Evolutionary conservation across 1,284 basidiomycete genomes (phyloP), one percentile per base, ranked within the genome.

Genomic region (Vanrija pseudolonga): DNA sequence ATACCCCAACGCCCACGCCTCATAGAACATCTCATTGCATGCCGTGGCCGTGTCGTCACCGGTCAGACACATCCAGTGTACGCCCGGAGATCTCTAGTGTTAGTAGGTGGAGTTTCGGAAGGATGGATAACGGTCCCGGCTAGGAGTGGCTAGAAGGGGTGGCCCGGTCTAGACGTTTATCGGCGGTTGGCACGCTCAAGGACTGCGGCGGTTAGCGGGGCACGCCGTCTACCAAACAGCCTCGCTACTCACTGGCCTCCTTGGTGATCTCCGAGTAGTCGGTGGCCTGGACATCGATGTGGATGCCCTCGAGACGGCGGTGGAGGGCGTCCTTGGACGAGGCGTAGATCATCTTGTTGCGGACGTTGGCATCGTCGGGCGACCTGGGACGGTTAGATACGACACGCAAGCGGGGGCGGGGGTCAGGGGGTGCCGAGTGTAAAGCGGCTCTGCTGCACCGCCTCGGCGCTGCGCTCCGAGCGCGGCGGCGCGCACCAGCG

Each of bases 261-360:
- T 85, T 81, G 43, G 84, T 81, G 61, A 96, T 83, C 74, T 97
- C 94, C 64, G 80, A 80, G 59, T 69, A 78, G 59, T 93, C 92
- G 51, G 90, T 96, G 55, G 84, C 94, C 78, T 98, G 94, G 63
- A 98, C 84, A 76, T 97, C 61, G 81, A 71, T 68, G 61, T 68
- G 64, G 62, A 75, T 71, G 55, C 71, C 74, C 50, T 73, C 74
- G 60, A 96, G 82, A 44, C 82, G 73, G 60, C 83, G 84, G 72
- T 85, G 84, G 56, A 98, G 78, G 12, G 87, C 89, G 42, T 94
- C 90, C 77, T 88, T 90, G 62, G 95, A 98, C 22, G 92, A 88
- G 41, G 95, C 89, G 77, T 85, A 90, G 67, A 97, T 72, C 94
- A 98, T 98, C 88, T 96, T 98, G 72, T 84, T 79, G 80, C 88